Conservation (phyloP, 208 protist genomes). For the Herpetomonas samuelpessoai region DNA sequence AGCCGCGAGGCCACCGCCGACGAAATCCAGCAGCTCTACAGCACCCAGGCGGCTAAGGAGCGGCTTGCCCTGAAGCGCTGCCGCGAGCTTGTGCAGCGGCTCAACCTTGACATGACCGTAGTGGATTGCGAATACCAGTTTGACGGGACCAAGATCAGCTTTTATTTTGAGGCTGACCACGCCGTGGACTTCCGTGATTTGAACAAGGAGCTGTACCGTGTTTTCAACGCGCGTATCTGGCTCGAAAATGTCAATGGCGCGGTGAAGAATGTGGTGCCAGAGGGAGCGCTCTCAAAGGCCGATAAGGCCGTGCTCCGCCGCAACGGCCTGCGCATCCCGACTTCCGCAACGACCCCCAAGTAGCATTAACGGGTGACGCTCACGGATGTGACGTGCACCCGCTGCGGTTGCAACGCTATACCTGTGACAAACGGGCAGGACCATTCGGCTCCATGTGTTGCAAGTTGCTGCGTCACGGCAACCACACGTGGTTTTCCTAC, state of each 20-base stretch:
- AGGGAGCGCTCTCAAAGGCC: constrained; percentile 15
- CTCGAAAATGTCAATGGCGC: constrained; percentile 78
- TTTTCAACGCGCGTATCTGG: constrained; percentile 89
- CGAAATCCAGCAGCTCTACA: constrained; percentile 56
- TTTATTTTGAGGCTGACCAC: constrained; percentile 71
- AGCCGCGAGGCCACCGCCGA: constrained; percentile 60
- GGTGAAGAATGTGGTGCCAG: constrained; percentile 44
- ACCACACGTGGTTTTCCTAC: too few species aligned
- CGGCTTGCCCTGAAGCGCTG: constrained; percentile 65
- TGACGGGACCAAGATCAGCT: constrained; percentile 88
- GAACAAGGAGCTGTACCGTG: constrained; percentile 73
- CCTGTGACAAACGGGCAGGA: too few species aligned
- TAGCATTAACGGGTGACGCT: too few species aligned
- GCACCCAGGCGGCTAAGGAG: constrained; percentile 63
- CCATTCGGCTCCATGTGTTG: too few species aligned
- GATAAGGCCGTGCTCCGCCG: constrained; percentile 20
- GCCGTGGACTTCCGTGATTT: constrained; percentile 78
- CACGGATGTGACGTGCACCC: too few species aligned
- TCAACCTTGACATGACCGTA: constrained; percentile 69
- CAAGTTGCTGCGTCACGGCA: too few species aligned
- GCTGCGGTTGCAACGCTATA: too few species aligned
- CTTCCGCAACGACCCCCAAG: too few species aligned
- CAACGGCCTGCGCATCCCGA: constrained; percentile 18
- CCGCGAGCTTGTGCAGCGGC: constrained; percentile 37
- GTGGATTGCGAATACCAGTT: constrained; percentile 89